Conservation (phyloP, 192 early-diverging fungal species). For the Chytriomyces sp. region DNA sequence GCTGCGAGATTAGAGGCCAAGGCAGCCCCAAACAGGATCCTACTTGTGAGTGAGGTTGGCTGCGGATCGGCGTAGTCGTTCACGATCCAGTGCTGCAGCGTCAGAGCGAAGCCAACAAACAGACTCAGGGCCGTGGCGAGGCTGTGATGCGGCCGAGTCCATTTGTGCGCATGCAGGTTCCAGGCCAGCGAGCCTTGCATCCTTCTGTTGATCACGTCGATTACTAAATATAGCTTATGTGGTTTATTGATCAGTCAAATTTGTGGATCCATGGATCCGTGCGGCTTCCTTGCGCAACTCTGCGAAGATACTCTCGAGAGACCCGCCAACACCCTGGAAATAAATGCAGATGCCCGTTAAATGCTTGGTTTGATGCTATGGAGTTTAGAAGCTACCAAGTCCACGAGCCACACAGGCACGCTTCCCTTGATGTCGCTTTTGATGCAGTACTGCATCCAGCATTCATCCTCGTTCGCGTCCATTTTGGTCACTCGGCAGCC, state of each 20-base stretch:
- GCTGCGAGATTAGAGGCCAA: too few relatives aligned
- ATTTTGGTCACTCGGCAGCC: neutral
- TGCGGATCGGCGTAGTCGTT: neutral
- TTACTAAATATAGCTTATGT: neutral
- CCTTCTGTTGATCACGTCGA: neutral
- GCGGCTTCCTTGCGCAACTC: constrained; percentile 13
- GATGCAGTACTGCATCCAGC: constrained; percentile 24
- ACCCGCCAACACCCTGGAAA: neutral
- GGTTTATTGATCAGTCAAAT: neutral
- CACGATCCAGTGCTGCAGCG: constrained; percentile 4
- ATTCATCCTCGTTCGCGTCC: neutral
- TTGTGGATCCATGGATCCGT: neutral
- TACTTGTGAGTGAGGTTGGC: neutral
- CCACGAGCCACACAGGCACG: constrained; percentile 23
- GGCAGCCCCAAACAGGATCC: neutral
- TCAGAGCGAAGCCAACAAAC: neutral
- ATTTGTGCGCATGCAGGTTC: neutral
- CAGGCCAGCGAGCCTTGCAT: neutral
- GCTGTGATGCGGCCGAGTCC: constrained; percentile 13
- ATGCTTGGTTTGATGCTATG: too few relatives aligned
- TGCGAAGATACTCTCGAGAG: constrained; percentile 13
- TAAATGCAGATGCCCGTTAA: too few relatives aligned
- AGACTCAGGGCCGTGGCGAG: constrained; percentile 2
- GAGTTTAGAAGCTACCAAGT: neutral
- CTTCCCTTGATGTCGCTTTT: constrained; percentile 25